Percentiles rank a stretch among this genome's conserved stretches.
Conservation (phyloP, 2,329 filamentous ascomycete species). For the Penicillium corylophilum region DNA sequence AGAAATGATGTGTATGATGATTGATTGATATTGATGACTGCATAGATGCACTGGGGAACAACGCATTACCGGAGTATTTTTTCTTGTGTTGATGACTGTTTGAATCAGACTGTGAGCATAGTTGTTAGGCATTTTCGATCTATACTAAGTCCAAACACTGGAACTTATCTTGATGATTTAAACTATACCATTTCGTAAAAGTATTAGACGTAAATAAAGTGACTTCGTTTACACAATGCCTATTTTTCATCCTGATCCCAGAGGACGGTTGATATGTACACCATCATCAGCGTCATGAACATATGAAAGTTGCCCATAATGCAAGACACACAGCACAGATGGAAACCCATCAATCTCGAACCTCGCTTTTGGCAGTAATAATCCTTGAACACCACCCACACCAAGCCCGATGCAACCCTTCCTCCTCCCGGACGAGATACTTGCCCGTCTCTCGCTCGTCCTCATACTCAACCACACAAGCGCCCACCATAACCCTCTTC, state of each 20-base stretch:
- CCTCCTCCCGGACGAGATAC: slow-evolving; percentile 69
- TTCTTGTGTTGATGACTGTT: slow-evolving; percentile 11
- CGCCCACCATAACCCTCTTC: slow-evolving; percentile 75
- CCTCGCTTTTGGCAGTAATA: slow-evolving; percentile 51
- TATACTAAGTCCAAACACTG: not conserved
- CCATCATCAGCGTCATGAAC: not conserved
- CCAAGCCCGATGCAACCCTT: slow-evolving; percentile 72
- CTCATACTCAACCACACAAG: slow-evolving; percentile 80
- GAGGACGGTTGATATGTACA: not conserved
- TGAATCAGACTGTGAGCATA: slow-evolving; percentile 12
- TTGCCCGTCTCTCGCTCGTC: slow-evolving; percentile 68
- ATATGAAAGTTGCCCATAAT: not conserved
- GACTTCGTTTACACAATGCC: not conserved
- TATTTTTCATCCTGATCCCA: not conserved
- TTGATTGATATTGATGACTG: slow-evolving; percentile 17
- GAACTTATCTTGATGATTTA: not conserved
- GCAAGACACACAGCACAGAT: not conserved
- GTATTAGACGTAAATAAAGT: too few relatives aligned
- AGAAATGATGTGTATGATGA: slow-evolving; percentile 10
- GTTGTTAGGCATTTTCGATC: not conserved
- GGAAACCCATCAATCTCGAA: not conserved
- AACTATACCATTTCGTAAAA: too few relatives aligned
- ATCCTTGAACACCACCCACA: slow-evolving; percentile 88
- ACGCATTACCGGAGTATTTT: slow-evolving; percentile 26
- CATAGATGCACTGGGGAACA: slow-evolving; percentile 25